Evolutionary conservation across 1,284 basidiomycete species (phyloP), one percentile per base, ranked within the genome.

Genomic region (Pascua guehoae): DNA sequence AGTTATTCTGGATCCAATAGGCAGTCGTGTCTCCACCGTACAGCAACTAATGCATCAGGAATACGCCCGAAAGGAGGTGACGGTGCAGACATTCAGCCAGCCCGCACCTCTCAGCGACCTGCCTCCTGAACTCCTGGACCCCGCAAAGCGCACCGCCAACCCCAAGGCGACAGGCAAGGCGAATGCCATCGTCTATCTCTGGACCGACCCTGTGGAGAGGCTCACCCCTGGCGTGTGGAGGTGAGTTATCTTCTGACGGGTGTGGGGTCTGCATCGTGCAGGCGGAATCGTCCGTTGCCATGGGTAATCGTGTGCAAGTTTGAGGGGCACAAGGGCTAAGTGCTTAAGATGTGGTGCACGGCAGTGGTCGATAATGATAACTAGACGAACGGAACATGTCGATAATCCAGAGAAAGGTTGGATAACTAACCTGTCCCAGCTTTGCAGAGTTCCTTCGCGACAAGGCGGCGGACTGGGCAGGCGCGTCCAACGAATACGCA

Each of bases 211-310:
- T 0, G 63, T 72, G 0, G 61, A 74, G 2, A 60, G 62, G 12
- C 78, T 94, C 11, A 79, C 84, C 41, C 79, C 83, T 0, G 78
- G 80, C 17, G 74, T 88, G 2, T 95, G 92, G 91, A 83, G 84
- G 15, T 92, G 85, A 68, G 84, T 84, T 12, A 7, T 32, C 24
- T 32, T 32, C 4, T 32, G 24, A 32, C 24, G 24, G 24, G 24
- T 32, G 24, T 32, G 24, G 24, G 24, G 24, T 32, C 24, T 32
- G 24, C 24, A 7, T 32, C 24, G 7, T 32, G 24, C 4, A 3
- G 24, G 24, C 24, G 24, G 7, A 32, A 32, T 32, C 4, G 24
- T 7, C 24, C 24, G 4, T 3, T 32, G 24, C 24, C 24, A 32
- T n/a, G 24, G 24, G 24, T 32, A 7, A 32, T 32, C 7, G 3